Base-by-base conservation (phyloP, 495 filamentous ascomycete genomes). In the Baudoinia panamericana region DNA sequence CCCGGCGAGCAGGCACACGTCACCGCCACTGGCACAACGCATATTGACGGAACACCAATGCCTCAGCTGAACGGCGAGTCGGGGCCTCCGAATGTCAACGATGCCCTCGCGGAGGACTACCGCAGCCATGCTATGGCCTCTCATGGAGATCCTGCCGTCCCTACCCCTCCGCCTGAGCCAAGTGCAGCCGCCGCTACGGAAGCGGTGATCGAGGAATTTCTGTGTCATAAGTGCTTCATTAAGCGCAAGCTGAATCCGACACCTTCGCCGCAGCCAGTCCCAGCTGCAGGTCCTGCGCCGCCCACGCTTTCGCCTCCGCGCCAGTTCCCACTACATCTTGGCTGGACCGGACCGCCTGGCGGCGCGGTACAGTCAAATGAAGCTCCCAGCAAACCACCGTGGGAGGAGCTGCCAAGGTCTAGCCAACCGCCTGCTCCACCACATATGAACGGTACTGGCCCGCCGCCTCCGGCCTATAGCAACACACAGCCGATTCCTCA, bases 211-310 rank as follows among this genome's bases (percentile, higher is more conserved):
- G 28, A 39, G 10, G 36, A 49, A 4, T 59, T 52, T 30, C 26
- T 59, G 25, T 62, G 59, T 30, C 56, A 60, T 22, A 60, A 59
- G 33, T 62, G 59, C 36, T 62, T 50, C 39, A 26, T 49, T 30
- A 40, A 42, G 35, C 50, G 50, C 33, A 49, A 50, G 24, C 16
- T 42, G 19, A 29, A 50, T 20, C 46, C 43, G 4, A 50, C 46
- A 12, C 42, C 51, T 3, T 39, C 51, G 24, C 51, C 51, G 8
- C 43, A 37, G 19, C 48, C 43, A 16, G 37, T 39, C 9, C 43
- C 25, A 27, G 36, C 30, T 13, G n/a, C n/a, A 36, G 19, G 23
- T 11, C 43, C 37, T 17, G 29, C 35, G 9, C 30, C 44, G 1
- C 27, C 40, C 6, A 20, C 31, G 19, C 23, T 42, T 8, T 38